Base-by-base conservation (phyloP, 495 filamentous ascomycete genomes). In the Aspergillus diversus region DNA sequence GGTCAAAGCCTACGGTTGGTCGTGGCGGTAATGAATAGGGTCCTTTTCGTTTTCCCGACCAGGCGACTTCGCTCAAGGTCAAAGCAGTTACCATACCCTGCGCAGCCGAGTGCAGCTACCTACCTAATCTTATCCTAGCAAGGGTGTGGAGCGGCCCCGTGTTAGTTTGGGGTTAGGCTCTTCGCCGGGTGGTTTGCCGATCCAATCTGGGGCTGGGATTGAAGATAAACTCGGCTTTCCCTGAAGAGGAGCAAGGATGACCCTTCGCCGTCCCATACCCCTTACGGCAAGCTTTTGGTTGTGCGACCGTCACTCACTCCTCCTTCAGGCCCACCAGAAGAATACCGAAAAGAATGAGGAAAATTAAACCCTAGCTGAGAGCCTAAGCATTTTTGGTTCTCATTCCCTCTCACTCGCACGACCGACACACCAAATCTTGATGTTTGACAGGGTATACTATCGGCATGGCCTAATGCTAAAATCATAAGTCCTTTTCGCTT, bases 161-260 rank as follows among this genome's bases (percentile, higher is more conserved):
- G 37, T 13, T 57, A 7, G 7, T 43, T 46, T 57, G 9, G 12
- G 37, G 39, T 33, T 57, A 57, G 55, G 7, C 17, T 13, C 31
- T 12, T 15, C 39, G 39, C 39, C 37, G 55, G 55, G 15, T 43
- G 17, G 52, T 55, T 37, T 55, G 52, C 52, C 52, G 52, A 37
- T 35, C 32, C 52, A 35, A 55, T 55, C 52, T 35, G 52, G 52
- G 52, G 52, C 33, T 52, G 50, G 32, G 8, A 34, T n/a, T 55
- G 13, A 12, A 43, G 33, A 55, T 55, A 35, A 52, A 52, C 21
- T 32, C 21, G 50, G 31, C 27, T 27, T 32, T 17, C 33, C 50
- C 13, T 11, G 50, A 33, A 43, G 39, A 43, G 39, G 3, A 43
- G 21, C 39, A 43, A 43, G 4, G 39, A 15, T 43, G 39, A 15